Percentiles rank a stretch among this genome's conserved stretches.
phyloP scores from a whole-genome alignment of 257 asterid genomes.

The Lithospermum erythrorhizon region DNA sequence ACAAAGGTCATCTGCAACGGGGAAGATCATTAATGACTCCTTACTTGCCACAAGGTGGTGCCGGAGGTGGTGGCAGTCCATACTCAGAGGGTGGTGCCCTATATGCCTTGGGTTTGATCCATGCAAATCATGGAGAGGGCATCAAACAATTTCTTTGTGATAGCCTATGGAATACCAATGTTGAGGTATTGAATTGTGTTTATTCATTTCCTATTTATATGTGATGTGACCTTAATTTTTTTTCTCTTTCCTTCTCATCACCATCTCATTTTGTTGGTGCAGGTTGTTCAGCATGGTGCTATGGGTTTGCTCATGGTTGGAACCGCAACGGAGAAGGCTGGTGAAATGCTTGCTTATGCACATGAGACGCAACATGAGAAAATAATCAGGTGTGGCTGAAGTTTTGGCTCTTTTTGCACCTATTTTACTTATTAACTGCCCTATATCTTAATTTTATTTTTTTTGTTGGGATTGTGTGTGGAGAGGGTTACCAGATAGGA shows the following conservation, averaged over 20 bases:
- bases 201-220: too few relatives aligned
- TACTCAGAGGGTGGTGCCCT: constrained; percentile 98
- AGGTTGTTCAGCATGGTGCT: constrained; percentile 99
- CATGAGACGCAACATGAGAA: constrained; percentile 98
- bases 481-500: neutral
- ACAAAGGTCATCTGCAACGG: constrained; percentile 89
- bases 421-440: too few relatives aligned
- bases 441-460: constrained; percentile 17
- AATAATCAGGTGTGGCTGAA: constrained; percentile 58
- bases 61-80: constrained; percentile 93
- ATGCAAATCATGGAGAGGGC: constrained; percentile 99
- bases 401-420: constrained; percentile 2
- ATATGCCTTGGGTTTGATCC: constrained; percentile 91
- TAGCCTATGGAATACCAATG: constrained; percentile 68
- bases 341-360: constrained; percentile 95
- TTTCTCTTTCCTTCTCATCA: neutral
- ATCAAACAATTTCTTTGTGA: constrained; percentile 87
- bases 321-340: constrained; percentile 89
- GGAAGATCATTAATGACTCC: constrained; percentile 99
- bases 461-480: too few relatives aligned
- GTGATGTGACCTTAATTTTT: neutral
- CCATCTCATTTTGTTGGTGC: constrained; percentile 18
- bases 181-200: constrained; percentile 48
- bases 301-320: constrained; percentile 99
- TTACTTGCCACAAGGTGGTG: constrained; percentile 92